phyloP scores from a whole-genome alignment of 2,329 filamentous ascomycete genomes.

The Endothia cerciana region DNA sequence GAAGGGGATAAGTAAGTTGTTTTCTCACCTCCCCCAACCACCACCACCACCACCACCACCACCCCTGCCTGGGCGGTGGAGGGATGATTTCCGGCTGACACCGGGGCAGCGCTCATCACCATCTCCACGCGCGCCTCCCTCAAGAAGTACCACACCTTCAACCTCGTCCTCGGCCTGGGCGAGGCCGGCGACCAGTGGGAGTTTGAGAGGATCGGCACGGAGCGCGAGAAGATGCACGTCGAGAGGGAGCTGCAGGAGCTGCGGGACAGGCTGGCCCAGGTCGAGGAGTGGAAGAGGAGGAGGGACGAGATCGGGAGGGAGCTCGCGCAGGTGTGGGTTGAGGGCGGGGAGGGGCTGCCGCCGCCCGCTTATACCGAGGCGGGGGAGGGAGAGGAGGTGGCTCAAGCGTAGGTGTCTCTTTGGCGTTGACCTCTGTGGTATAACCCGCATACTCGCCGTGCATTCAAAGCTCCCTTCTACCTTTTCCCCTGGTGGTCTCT shows the following conservation, averaged over 20 bases:
- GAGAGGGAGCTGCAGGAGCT: conserved; percentile 89
- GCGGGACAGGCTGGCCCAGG: conserved; percentile 76
- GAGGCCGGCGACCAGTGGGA: conserved; percentile 86
- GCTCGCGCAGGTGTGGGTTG: conserved; percentile 67
- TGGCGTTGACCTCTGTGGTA: neutral
- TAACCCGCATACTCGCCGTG: neutral
- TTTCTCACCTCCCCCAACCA: neutral
- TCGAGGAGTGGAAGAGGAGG: conserved; percentile 81
- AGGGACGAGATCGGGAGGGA: conserved; percentile 82
- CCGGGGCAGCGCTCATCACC: conserved; percentile 75
- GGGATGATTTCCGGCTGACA: no score
- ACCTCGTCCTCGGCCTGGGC: conserved; percentile 81
- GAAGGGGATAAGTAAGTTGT: conserved; percentile 81
- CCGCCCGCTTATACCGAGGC: conserved; percentile 46
- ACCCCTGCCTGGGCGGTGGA: no score
- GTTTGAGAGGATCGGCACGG: conserved; percentile 90
- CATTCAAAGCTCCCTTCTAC: no score
- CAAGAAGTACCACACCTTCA: conserved; percentile 94
- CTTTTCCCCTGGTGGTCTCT: no score
- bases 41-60: neutral
- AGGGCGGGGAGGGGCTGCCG: conserved; percentile 52
- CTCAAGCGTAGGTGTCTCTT: neutral
- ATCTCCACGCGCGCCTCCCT: conserved; percentile 93
- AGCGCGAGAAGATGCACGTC: conserved; percentile 88
- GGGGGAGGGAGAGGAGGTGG: neutral